Percentiles rank a stretch among this genome's conserved stretches.
phyloP scores from a whole-genome alignment of 176 grass and related monocot species.

The Themeda triandra region DNA sequence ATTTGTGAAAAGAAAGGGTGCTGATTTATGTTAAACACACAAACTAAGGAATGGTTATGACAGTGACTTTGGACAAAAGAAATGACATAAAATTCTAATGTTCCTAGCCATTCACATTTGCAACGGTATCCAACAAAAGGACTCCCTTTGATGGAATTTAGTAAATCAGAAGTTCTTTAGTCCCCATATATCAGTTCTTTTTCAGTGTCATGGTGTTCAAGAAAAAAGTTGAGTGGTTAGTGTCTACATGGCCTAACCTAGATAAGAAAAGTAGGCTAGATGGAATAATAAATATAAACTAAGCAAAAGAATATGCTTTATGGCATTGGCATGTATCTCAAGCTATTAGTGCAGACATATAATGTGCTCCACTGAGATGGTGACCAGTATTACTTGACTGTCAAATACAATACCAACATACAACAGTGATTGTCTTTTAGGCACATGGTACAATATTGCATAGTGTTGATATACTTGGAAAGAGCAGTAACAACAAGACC shows the following conservation, averaged over 20 bases:
- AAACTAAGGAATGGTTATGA: not conserved
- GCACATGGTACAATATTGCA: constrained; percentile 7
- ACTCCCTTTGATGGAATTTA: not conserved
- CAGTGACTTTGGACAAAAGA: too few relatives aligned
- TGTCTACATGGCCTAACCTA: constrained; percentile 7
- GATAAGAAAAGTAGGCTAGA: constrained; percentile 11
- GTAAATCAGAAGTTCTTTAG: not conserved
- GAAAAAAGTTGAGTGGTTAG: not conserved
- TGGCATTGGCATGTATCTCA: not conserved
- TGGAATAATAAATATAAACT: not conserved
- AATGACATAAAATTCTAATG: constrained; percentile 3
- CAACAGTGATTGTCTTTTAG: not conserved
- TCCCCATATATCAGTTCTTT: not conserved
- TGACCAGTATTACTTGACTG: not conserved
- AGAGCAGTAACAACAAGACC: not conserved
- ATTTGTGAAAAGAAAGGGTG: constrained; percentile 6
- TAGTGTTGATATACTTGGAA: not conserved
- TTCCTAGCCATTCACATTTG: not conserved
- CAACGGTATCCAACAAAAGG: constrained; percentile 12
- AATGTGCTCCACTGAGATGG: constrained; percentile 1
- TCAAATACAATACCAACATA: constrained; percentile 5
- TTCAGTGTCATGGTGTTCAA: not conserved
- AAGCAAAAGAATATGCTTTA: not conserved
- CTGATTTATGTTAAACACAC: not conserved
- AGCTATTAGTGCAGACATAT: not conserved